Percentiles rank a stretch among this genome's conserved stretches.
Evolutionary conservation across 1,139 yeast species (phyloP).

Genomic region (Debaryomyces sp.): DNA sequence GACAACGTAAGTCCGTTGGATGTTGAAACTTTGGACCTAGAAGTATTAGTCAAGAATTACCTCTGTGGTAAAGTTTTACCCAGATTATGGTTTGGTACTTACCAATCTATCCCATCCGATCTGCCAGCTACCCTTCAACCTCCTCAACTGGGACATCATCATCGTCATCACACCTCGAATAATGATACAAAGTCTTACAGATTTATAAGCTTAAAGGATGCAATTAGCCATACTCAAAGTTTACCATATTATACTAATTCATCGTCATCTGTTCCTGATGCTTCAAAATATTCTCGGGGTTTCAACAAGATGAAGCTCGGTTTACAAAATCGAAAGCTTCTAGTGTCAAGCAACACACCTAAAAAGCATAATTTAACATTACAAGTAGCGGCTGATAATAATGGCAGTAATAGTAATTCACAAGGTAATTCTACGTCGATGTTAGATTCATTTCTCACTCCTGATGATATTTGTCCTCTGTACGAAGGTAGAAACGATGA

Average conservation of each 20-base stretch:
- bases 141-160: slow-evolving; percentile 16
- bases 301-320: slow-evolving; percentile 42
- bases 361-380: slow-evolving; percentile 7
- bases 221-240: slow-evolving; percentile 29
- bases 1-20: slow-evolving; percentile 42
- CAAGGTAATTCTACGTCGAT: slow-evolving; percentile 9
- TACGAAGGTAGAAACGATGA: background rate
- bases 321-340: slow-evolving; percentile 27
- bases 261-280: slow-evolving; percentile 19
- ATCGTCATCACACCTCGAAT: slow-evolving; percentile 11
- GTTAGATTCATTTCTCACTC: slow-evolving; percentile 13
- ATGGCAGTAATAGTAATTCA: background rate
- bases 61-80: slow-evolving; percentile 39
- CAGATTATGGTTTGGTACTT: slow-evolving; percentile 37
- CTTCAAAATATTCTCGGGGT: slow-evolving; percentile 37
- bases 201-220: slow-evolving; percentile 42
- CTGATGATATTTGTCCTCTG: slow-evolving; percentile 2
- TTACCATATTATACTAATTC: slow-evolving; percentile 12
- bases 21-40: slow-evolving; percentile 48
- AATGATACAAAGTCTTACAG: slow-evolving; percentile 21
- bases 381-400: background rate
- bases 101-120: background rate
- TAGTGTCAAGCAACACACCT: slow-evolving; percentile 14
- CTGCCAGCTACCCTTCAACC: background rate
- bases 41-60: slow-evolving; percentile 32